These are phyloP conservation scores for Fusarium sp. DNA, from an alignment of 2,329 filamentous ascomycete genomes.

Conservation along the genomic window DNA sequence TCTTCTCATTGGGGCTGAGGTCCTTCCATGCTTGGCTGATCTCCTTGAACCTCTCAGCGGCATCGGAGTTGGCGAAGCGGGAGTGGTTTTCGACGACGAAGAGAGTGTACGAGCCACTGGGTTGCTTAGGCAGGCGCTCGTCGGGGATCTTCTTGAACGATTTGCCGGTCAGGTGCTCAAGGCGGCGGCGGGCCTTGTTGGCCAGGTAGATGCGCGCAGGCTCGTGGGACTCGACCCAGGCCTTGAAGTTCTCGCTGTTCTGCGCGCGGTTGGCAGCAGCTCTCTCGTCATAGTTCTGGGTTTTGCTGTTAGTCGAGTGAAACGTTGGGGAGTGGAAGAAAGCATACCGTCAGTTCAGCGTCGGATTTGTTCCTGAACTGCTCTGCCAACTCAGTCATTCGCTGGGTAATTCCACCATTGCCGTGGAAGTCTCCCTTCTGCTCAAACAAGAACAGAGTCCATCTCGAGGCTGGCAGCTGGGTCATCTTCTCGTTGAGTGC, in stretches of 20 bases:
- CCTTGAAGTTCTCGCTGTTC: slow-evolving; percentile 59
- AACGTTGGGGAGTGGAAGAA: background rate
- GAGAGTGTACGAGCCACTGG: slow-evolving; percentile 52
- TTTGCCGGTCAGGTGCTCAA: slow-evolving; percentile 55
- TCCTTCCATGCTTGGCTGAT: slow-evolving; percentile 60
- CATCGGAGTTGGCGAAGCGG: slow-evolving; percentile 47
- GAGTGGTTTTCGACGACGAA: slow-evolving; percentile 59
- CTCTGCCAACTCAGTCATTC: slow-evolving; percentile 49
- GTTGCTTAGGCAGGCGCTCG: slow-evolving; percentile 62
- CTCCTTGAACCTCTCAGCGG: slow-evolving; percentile 34
- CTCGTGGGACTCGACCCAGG: slow-evolving; percentile 64
- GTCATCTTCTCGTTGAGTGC: slow-evolving; percentile 60
- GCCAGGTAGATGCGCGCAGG: slow-evolving; percentile 60
- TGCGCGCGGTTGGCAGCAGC: slow-evolving; percentile 58
- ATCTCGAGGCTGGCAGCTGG: slow-evolving; percentile 52
- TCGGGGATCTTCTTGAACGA: slow-evolving; percentile 59
- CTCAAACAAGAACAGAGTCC: slow-evolving; percentile 58
- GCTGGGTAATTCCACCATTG: slow-evolving; percentile 26
- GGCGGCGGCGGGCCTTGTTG: slow-evolving; percentile 61
- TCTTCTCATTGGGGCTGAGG: slow-evolving; percentile 59
- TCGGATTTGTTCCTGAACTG: slow-evolving; percentile 59
- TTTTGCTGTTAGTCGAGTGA: slow-evolving; percentile 10
- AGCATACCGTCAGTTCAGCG: slow-evolving; percentile 61
- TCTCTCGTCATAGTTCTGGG: slow-evolving; percentile 52
- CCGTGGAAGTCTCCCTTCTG: slow-evolving; percentile 41